These are phyloP conservation scores for Racocetra persica DNA, from an alignment of 371 early-diverging fungal species.

Conservation along the genomic window DNA sequence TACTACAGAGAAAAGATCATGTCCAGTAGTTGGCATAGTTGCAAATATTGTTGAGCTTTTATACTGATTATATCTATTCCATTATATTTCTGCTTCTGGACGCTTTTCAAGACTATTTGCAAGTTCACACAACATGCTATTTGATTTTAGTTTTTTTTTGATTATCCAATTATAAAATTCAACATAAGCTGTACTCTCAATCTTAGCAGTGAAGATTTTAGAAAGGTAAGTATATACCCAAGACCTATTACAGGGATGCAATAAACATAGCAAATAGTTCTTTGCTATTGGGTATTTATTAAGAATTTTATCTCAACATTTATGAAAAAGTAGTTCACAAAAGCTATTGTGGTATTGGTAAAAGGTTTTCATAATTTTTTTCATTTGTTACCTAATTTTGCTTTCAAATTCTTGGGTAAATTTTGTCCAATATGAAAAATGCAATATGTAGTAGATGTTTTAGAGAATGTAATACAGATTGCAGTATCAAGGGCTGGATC, in stretches of 20 bases:
- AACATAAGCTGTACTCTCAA: not conserved
- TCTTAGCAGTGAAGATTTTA: not conserved
- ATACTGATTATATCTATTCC: not conserved
- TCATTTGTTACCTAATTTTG: not conserved
- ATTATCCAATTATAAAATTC: not conserved
- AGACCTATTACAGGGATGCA: not conserved
- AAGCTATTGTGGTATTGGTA: not conserved
- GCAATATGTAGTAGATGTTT: not conserved
- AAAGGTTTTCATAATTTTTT: not conserved
- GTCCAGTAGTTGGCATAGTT: not conserved
- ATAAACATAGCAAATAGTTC: not conserved
- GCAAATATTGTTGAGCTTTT: not conserved
- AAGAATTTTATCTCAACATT: not conserved
- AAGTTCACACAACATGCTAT: not conserved
- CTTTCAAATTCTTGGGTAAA: not conserved
- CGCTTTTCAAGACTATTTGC: not conserved
- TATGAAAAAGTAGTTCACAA: not conserved
- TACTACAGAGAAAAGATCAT: not conserved
- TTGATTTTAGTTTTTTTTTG: not conserved
- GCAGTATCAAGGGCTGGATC: not conserved
- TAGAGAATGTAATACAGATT: not conserved
- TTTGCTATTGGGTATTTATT: not conserved
- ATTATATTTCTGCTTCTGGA: not conserved
- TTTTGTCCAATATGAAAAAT: not conserved
- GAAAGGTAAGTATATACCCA: not conserved